These are phyloP conservation scores for Biscutella laevigata DNA, from an alignment of 441 rosid species.

Conservation along the genomic window DNA sequence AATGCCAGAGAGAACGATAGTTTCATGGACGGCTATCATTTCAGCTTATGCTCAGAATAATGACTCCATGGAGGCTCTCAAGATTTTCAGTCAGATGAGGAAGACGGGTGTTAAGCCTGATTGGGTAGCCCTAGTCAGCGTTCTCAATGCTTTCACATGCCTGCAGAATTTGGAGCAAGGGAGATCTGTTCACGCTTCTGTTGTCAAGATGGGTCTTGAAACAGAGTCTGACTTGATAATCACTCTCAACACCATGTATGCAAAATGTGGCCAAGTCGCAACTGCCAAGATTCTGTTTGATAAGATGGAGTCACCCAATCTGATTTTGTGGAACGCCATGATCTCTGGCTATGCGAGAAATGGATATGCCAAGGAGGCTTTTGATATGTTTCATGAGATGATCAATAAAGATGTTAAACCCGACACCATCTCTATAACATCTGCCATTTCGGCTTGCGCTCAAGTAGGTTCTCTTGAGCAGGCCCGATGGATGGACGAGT, in stretches of 20 bases:
- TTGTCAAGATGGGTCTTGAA: slow-evolving; percentile 58
- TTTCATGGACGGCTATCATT: slow-evolving; percentile 69
- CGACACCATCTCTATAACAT: slow-evolving; percentile 52
- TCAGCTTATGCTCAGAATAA: slow-evolving; percentile 70
- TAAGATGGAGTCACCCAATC: slow-evolving; percentile 44
- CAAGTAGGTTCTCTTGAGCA: slow-evolving; percentile 64
- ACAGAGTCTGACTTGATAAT: slow-evolving; percentile 63
- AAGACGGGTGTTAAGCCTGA: slow-evolving; percentile 42
- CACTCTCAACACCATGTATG: slow-evolving; percentile 65
- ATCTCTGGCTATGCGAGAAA: slow-evolving; percentile 72
- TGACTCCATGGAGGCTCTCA: slow-evolving; percentile 51
- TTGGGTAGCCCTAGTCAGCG: slow-evolving; percentile 66
- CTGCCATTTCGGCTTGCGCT: slow-evolving; percentile 56
- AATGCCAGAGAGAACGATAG: slow-evolving; percentile 40
- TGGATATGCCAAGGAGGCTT: slow-evolving; percentile 57
- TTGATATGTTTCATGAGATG: slow-evolving; percentile 51
- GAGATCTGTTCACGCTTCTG: slow-evolving; percentile 46
- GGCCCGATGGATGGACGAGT: slow-evolving; percentile 55
- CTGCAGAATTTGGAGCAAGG: slow-evolving; percentile 52
- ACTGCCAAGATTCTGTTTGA: slow-evolving; percentile 50
- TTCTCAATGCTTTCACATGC: slow-evolving; percentile 61
- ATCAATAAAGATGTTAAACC: slow-evolving; percentile 30
- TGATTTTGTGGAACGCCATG: slow-evolving; percentile 74
- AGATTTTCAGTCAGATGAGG: slow-evolving; percentile 50
- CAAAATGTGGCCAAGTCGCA: slow-evolving; percentile 55